Percentiles rank a stretch among this genome's conserved stretches.
phyloP scores from a whole-genome alignment of 345 rosid genomes.

The Eucalyptus sp. region DNA sequence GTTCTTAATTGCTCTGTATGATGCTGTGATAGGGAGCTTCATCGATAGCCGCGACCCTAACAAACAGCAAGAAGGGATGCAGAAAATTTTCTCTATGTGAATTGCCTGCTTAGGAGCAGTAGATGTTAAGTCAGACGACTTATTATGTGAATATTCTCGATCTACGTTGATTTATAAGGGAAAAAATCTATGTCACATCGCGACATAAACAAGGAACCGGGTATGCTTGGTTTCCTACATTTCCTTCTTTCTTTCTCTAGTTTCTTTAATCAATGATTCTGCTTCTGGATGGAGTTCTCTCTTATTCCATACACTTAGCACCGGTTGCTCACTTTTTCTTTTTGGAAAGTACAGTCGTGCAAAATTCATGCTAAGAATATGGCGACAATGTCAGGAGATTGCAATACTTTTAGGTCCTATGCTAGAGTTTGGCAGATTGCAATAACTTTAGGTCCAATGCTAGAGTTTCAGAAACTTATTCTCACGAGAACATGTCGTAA shows the following conservation, averaged over 20 bases:
- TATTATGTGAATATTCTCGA: not conserved
- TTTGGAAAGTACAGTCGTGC: not conserved
- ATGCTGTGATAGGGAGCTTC: not conserved
- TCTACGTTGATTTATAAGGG: not conserved
- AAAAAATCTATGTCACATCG: not conserved
- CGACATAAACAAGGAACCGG: not conserved
- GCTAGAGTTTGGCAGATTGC: not conserved
- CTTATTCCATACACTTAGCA: not conserved
- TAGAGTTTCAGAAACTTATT: not conserved
- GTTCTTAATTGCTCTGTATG: not conserved
- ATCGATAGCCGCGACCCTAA: not conserved
- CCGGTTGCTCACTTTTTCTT: not conserved
- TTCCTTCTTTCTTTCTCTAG: not conserved
- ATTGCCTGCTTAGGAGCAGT: not conserved
- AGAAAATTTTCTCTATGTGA: not conserved
- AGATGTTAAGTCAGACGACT: not conserved
- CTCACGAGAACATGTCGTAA: not conserved
- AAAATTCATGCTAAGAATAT: not conserved
- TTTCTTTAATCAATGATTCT: not conserved
- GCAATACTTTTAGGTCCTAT: not conserved
- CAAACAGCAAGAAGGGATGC: not conserved
- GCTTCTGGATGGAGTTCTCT: not conserved
- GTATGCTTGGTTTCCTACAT: not conserved
- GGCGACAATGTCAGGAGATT: not conserved
- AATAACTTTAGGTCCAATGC: not conserved